These are phyloP conservation scores for Lobulomyces angularis DNA, from an alignment of 192 early-diverging fungal genomes.

Conservation along the genomic window DNA sequence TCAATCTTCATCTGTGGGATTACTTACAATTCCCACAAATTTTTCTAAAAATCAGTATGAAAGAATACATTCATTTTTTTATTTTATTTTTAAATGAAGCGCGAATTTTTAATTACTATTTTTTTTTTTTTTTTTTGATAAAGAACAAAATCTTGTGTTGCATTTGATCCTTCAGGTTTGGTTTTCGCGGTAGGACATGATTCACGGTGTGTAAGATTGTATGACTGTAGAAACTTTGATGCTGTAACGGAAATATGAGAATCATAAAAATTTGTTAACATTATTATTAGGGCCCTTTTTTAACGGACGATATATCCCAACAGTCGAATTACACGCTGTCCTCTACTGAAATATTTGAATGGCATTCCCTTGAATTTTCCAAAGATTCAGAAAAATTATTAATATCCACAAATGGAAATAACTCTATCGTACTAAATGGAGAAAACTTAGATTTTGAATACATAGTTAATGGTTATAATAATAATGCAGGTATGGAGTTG, in stretches of 20 bases:
- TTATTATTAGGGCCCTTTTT: constrained; percentile 19
- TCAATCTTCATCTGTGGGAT: constrained; percentile 44
- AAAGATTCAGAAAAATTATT: constrained; percentile 66
- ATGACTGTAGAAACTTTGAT: constrained; percentile 56
- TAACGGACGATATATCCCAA: constrained; percentile 11
- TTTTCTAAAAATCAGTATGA: neutral
- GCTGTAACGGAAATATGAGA: constrained; percentile 7
- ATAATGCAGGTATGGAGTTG: constrained; percentile 23
- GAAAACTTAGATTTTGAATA: constrained; percentile 25
- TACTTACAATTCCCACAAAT: constrained; percentile 4
- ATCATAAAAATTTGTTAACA: neutral
- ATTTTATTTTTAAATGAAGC: neutral
- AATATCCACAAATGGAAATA: constrained; percentile 44
- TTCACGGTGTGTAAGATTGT: constrained; percentile 45
- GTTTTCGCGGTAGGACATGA: constrained; percentile 60
- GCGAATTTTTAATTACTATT: constrained; percentile 3
- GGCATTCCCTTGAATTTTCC: constrained; percentile 56
- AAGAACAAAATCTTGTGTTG: constrained; percentile 37
- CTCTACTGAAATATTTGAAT: constrained; percentile 13
- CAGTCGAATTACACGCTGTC: neutral
- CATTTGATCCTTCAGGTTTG: constrained; percentile 67
- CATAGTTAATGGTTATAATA: constrained; percentile 17
- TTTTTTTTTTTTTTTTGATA: constrained; percentile 15
- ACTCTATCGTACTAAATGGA: constrained; percentile 56
- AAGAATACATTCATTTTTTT: neutral